These are phyloP conservation scores for Fragilaria crotonensis DNA, from an alignment of 108 stramenopile genomes.

Conservation along the genomic window DNA sequence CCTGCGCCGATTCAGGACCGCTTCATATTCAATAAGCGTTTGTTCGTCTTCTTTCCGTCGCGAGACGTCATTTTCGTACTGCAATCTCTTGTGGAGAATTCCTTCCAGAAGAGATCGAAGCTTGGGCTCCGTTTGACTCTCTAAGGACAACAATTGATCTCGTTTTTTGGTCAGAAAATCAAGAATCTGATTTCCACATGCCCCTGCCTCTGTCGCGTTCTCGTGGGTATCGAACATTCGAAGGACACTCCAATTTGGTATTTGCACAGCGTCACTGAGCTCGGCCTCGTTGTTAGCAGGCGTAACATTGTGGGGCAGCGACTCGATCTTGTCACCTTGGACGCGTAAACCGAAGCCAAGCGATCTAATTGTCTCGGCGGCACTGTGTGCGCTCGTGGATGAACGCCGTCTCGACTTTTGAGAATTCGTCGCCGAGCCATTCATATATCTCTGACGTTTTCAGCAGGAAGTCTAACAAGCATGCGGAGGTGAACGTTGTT, in stretches of 20 bases:
- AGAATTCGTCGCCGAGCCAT: no score
- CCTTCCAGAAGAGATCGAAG: slow-evolving; percentile 35
- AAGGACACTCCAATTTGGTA: neutral
- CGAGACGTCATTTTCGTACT: slow-evolving; percentile 29
- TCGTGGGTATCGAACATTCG: neutral
- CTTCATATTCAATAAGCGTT: slow-evolving; percentile 29
- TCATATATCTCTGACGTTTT: no score
- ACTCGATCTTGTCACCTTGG: no score
- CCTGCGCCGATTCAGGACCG: slow-evolving; percentile 32
- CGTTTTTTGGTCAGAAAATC: slow-evolving; percentile 41
- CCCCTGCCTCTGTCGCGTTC: neutral
- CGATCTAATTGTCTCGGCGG: no score
- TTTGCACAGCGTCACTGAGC: no score
- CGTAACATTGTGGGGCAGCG: no score
- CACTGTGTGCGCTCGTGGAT: no score
- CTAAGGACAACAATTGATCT: slow-evolving; percentile 29
- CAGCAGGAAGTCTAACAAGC: slow-evolving; percentile 1
- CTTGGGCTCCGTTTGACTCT: slow-evolving; percentile 41
- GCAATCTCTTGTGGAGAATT: slow-evolving; percentile 36
- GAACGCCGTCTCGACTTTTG: no score
- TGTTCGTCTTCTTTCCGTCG: slow-evolving; percentile 21
- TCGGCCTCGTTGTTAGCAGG: no score
- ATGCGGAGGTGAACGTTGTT: neutral
- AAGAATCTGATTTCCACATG: slow-evolving; percentile 23
- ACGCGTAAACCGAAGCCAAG: no score